Conservation (phyloP, 2,329 filamentous ascomycete species). For the Mycosphaerella sp. region DNA sequence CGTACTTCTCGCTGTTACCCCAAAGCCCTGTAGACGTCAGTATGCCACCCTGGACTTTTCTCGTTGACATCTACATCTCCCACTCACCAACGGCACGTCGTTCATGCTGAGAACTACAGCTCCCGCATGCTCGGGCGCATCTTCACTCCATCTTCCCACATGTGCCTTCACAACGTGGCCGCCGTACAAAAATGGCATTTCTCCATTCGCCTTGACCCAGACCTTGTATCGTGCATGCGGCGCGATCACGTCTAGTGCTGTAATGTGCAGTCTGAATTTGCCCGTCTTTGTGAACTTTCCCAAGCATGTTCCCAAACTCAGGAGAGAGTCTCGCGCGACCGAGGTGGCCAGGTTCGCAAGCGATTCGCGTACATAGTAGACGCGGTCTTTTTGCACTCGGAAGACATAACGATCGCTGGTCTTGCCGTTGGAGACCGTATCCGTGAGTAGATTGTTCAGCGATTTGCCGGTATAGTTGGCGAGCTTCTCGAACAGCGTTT, state of each 20-base stretch:
- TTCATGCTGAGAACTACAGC: conserved; percentile 88
- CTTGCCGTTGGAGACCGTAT: conserved; percentile 44
- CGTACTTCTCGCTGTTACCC: conserved; percentile 81
- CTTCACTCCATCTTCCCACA: conserved; percentile 78
- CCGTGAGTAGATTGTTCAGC: conserved; percentile 64
- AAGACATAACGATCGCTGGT: conserved; percentile 70
- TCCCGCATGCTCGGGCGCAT: conserved; percentile 88
- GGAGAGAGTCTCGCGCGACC: conserved; percentile 70
- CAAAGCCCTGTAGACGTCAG: conserved; percentile 63
- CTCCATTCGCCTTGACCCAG: conserved; percentile 92
- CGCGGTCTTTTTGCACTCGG: conserved; percentile 70
- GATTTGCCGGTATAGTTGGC: conserved; percentile 87
- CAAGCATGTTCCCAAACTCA: conserved; percentile 83
- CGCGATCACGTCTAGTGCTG: conserved; percentile 79
- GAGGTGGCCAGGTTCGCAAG: conserved; percentile 88
- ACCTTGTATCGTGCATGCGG: conserved; percentile 93
- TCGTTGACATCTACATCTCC: not conserved
- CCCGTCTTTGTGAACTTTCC: conserved; percentile 96
- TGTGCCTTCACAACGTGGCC: conserved; percentile 81
- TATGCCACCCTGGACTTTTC: not conserved
- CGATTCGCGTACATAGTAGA: conserved; percentile 87
- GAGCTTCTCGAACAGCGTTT: conserved; percentile 82
- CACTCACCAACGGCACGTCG: conserved; percentile 64
- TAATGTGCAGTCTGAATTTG: conserved; percentile 93
- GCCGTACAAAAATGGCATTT: conserved; percentile 96